Percentiles rank a stretch among this genome's conserved stretches.
phyloP scores from a whole-genome alignment of 768 basidiomycete genomes.

The Boletus pseudo-olivaceus region DNA sequence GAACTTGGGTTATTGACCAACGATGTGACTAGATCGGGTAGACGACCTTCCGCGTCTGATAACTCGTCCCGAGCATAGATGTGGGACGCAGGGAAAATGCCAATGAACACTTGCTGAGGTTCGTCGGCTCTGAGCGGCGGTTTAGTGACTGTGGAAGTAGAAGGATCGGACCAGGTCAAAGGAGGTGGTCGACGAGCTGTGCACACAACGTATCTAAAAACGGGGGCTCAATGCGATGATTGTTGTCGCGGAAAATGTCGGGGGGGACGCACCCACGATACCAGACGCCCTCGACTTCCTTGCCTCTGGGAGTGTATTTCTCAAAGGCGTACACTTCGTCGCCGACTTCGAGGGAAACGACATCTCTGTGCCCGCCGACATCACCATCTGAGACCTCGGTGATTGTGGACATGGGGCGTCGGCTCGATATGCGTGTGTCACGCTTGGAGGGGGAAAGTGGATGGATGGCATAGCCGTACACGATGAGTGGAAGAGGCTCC shows the following conservation, averaged over 20 bases:
- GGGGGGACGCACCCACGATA: constrained; percentile 79
- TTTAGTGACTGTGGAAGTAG: constrained; percentile 33
- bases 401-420: constrained; percentile 39
- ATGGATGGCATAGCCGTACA: constrained; percentile 91
- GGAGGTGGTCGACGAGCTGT: constrained; percentile 68
- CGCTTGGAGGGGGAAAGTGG: constrained; percentile 74
- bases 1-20: constrained; percentile 38
- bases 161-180: constrained; percentile 65
- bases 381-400: constrained; percentile 56
- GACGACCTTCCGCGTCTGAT: constrained; percentile 81
- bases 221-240: not conserved
- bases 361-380: constrained; percentile 62
- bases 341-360: constrained; percentile 87
- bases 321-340: constrained; percentile 98
- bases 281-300: constrained; percentile 81
- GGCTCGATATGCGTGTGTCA: constrained; percentile 58
- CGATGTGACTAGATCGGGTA: constrained; percentile 69
- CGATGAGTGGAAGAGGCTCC: constrained; percentile 67
- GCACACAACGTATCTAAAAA: constrained; percentile 76
- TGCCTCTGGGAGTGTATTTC: constrained; percentile 70
- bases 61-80: constrained; percentile 84
- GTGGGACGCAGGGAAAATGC: constrained; percentile 90
- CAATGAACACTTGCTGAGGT: constrained; percentile 85
- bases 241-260: not conserved
- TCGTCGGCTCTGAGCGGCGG: constrained; percentile 64